Evolutionary conservation across 2,329 filamentous ascomycete genomes (phyloP), one percentile per base, ranked within the genome.

Genomic region (Penicillium sp.): DNA sequence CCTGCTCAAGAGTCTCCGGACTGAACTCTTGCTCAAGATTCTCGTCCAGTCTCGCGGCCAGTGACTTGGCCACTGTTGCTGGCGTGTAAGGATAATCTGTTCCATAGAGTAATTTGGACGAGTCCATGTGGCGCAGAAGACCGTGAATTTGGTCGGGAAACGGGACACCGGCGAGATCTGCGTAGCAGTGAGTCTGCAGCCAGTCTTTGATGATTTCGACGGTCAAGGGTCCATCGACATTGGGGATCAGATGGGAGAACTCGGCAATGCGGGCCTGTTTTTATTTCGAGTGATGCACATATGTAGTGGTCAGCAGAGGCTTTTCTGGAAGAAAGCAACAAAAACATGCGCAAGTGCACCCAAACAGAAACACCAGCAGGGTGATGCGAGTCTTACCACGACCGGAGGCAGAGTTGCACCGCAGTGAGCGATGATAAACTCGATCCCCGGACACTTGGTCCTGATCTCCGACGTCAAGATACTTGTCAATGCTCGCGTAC

Each of bases 61-160:
- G 62, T 60, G 64, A 34, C 27, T 43, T 8, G 8, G 49, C 55
- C 13, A 54, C 12, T 9, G 52, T 49, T 3, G 63, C 66, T 4
- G 67, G 66, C 1, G 76, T 79, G 48, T 73, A 80, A 0, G 76
- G 76, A 49, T 71, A 80, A 54, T 80, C 76, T 48, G 69, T 77
- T 4, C 78, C 77, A 64, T 79, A 80, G 47, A 80, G 41, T 32
- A 80, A 46, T 39, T 67, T 66, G n/a, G 69, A 61, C 44, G 71
- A 64, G 4, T 68, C 64, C 6, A 72, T 67, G 0, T 72, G 66
- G 9, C 72, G 57, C 12, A 79, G 57, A 46, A 79, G 61, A 1
- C 73, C 76, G 45, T 72, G 69, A 29, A 79, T 66, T 60, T 79
- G 76, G 9, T 73, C 65, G 1, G 69, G 71, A 46, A 79, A 77